Percentiles rank a stretch among this genome's conserved stretches.
Conservation (phyloP, 1,139 yeast genomes). For the Geotrichum aggregatum region DNA sequence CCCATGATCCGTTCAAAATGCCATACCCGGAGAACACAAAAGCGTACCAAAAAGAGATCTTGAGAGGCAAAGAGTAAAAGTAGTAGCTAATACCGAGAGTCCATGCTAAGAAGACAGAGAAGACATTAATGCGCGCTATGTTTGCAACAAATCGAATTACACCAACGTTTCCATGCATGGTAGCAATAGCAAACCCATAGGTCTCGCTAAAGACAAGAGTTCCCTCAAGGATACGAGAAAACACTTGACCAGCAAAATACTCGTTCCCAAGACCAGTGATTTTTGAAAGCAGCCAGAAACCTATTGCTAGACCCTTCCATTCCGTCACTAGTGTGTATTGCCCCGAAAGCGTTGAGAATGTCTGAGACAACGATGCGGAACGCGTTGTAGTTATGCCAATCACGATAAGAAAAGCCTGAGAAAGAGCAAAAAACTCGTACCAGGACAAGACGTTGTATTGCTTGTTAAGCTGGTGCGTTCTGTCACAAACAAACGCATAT, state of each 20-base stretch:
- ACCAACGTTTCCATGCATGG: background rate
- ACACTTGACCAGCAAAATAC: background rate
- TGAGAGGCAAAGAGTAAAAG: slow-evolving; percentile 7
- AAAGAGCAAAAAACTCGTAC: background rate
- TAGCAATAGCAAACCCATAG: background rate
- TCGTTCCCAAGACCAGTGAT: slow-evolving; percentile 2
- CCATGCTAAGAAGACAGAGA: slow-evolving; percentile 4
- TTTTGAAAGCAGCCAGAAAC: background rate
- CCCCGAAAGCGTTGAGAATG: background rate
- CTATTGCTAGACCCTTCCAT: slow-evolving; percentile 10
- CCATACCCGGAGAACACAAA: slow-evolving; percentile 2
- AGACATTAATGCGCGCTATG: slow-evolving; percentile 1
- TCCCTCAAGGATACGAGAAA: background rate
- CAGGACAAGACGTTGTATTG: background rate
- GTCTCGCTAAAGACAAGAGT: background rate
- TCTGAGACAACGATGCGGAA: background rate
- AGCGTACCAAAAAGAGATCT: slow-evolving; percentile 9
- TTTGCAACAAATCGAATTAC: background rate
- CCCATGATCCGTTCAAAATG: background rate
- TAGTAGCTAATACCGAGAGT: slow-evolving; percentile 4
- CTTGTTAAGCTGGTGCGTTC: slow-evolving; percentile 1
- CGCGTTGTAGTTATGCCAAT: background rate
- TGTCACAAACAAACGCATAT: background rate
- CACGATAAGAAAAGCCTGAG: background rate
- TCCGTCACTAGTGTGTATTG: background rate